phyloP scores from a whole-genome alignment of 1,139 yeast species.

The Blastobotrys serpentis region DNA sequence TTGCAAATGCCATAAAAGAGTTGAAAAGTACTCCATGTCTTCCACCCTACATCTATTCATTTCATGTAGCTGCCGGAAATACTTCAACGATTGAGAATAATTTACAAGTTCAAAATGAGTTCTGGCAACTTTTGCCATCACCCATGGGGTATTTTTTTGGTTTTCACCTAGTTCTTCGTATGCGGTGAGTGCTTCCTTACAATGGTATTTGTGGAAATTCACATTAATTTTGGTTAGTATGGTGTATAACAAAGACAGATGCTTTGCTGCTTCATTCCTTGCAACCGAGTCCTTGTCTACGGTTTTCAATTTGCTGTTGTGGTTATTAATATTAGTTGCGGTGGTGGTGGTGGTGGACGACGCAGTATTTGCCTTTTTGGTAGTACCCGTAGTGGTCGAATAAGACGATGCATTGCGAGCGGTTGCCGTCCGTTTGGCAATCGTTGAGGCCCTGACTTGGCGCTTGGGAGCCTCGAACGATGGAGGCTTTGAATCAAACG shows the following conservation, averaged over 20 bases:
- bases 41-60: constrained; percentile 76
- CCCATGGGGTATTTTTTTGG: constrained; percentile 83
- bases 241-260: constrained; percentile 53
- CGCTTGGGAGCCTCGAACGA: constrained; percentile 16
- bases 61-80: constrained; percentile 60
- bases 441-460: constrained; percentile 16
- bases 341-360: constrained; percentile 5
- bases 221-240: constrained; percentile 65
- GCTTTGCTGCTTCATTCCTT: constrained; percentile 46
- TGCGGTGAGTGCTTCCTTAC: constrained; percentile 73
- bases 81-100: constrained; percentile 70
- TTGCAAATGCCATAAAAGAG: constrained; percentile 89
- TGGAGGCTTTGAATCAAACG: constrained; percentile 10
- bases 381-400: background rate
- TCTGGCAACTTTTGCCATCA: constrained; percentile 73
- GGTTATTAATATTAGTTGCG: background rate
- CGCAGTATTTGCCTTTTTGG: constrained; percentile 4
- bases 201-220: constrained; percentile 67
- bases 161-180: constrained; percentile 61
- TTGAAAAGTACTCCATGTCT: constrained; percentile 91
- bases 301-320: constrained; percentile 6
- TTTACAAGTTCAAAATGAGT: constrained; percentile 85
- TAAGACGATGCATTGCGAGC: constrained; percentile 1
- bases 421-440: constrained; percentile 12
- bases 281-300: constrained; percentile 3